Evolutionary conservation across 495 filamentous ascomycete species (phyloP), one percentile per base, ranked within the genome.

Genomic region (Xylaria venustula): DNA sequence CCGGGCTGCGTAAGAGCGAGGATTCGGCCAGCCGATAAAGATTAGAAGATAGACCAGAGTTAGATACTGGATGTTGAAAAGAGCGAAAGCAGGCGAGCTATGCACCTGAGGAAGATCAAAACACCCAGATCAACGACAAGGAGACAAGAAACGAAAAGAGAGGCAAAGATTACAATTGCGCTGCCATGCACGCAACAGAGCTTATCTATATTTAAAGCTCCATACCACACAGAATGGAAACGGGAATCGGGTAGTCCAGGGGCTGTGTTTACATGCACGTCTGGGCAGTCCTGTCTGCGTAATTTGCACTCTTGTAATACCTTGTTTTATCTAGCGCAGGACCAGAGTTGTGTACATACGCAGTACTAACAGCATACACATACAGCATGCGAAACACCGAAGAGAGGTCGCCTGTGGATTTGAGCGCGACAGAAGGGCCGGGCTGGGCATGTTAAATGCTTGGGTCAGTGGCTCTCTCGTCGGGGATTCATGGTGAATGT

Each of bases 101-200:
- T 12, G 53, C 53, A 55, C 53, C 53, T 55, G 40, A 23, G 30
- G 53, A 45, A 45, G 37, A 45, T 55, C n/a, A 25, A 55, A 55
- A 55, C 40, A 45, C 23, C 36, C 17, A 25, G 40, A 34, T 14
- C 22, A 32, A 42, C 0, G 4, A 30, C 15, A 36, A 20, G 30
- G 9, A 34, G 40, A 55, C 53, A 45, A 45, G 53, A 55, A 55
- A 55, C 23, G 40, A 55, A 55, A 55, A 55, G 40, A 55, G 9
- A 55, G 30, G 51, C 19, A 20, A 41, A 40, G 45, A 32, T 40
- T 45, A 55, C 53, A 15, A 7, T 45, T 19, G 36, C 36, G 17
- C 15, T 20, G 2, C 12, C 14, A 37, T 7, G 20, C 52, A 37
- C 14, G 37, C 34, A 25, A 42, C 20, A 37, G 53, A 25, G 40